Conservation (phyloP, 768 basidiomycete species). For the Gloeostereum incarnatum region DNA sequence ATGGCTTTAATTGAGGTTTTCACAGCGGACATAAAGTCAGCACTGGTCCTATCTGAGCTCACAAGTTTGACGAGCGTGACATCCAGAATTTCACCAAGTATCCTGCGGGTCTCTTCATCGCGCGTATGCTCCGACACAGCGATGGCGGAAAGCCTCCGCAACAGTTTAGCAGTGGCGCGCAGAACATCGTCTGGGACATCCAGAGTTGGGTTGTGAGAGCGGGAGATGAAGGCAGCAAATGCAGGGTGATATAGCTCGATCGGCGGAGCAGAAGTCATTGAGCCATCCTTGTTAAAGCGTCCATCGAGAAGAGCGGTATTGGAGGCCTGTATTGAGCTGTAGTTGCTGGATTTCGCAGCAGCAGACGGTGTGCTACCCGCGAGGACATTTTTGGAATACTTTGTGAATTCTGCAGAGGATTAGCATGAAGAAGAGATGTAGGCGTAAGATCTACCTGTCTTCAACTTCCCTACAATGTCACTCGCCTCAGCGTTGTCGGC, state of each 20-base stretch:
- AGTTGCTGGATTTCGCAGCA: slow-evolving; percentile 7
- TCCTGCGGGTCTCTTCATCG: background rate
- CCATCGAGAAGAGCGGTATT: slow-evolving; percentile 4
- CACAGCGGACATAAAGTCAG: background rate
- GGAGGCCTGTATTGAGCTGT: slow-evolving; percentile 1
- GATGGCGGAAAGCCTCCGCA: slow-evolving; percentile 6
- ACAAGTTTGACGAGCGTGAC: rapidly evolving
- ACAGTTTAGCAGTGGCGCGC: background rate
- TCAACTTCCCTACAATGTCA: too few species aligned
- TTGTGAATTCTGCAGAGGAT: slow-evolving; percentile 2
- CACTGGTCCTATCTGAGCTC: background rate
- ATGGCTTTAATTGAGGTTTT: background rate
- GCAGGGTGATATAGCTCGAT: slow-evolving; percentile 9
- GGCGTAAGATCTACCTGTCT: too few species aligned
- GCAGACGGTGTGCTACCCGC: slow-evolving; percentile 4
- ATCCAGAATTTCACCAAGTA: background rate
- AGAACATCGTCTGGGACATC: slow-evolving; percentile 5
- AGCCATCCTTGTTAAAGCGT: background rate
- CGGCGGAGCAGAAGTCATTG: slow-evolving; percentile 4
- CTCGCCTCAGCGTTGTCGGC: too few species aligned
- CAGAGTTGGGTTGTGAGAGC: slow-evolving; percentile 7
- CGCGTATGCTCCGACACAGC: background rate
- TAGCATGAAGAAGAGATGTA: too few species aligned
- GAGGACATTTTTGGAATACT: background rate
- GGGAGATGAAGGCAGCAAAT: slow-evolving; percentile 11